Base-by-base conservation (phyloP, 2,329 filamentous ascomycete genomes). In the Alternaria longipes region DNA sequence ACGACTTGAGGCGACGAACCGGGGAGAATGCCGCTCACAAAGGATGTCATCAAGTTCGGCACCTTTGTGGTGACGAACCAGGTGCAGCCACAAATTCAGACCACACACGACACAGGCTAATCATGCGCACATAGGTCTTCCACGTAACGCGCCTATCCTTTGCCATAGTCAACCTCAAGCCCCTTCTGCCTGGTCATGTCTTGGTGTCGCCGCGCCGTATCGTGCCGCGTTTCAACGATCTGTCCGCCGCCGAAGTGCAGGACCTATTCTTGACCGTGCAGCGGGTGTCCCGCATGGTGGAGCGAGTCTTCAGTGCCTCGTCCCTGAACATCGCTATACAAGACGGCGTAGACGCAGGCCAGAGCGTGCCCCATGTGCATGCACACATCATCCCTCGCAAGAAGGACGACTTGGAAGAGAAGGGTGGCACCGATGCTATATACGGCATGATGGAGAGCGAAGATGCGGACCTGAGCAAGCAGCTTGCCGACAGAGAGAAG, bases 261-360 rank as follows among this genome's bases (percentile, higher is more conserved):
- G 94, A 99, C 78, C 87, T 99, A 22, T 97, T 97, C 81, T 79
- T 86, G n/a, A 90, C 94, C 1, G 93, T 97, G 28, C 93, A 95
- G 78, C 87, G 88, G 41, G 89, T 97, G 6, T 90, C 94, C 70
- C 86, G 85, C 47, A 93, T 96, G 82, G 85, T 97, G 8, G 82
- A 86, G 72, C 82, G 83, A 30, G 78, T 88, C 64, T 85, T 86
- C 76, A 75, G 85, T 34, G 90, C 88, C 6, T 88, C 91, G 9
- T 91, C 92, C 61, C 90, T 98, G 81, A 98, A 97, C 75, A 89
- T 99, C 51, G 94, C 94, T 0, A 86, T 99, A n/a, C 95, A 99
- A 78, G 95, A 99, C 78, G 95, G 95, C 20, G 82, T 84, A 32
- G 92, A 93, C 61, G 93, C 95, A 1, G 95, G 95, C 0, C 95